Conservation (phyloP, 345 rosid species). For the Pistacia vera region DNA sequence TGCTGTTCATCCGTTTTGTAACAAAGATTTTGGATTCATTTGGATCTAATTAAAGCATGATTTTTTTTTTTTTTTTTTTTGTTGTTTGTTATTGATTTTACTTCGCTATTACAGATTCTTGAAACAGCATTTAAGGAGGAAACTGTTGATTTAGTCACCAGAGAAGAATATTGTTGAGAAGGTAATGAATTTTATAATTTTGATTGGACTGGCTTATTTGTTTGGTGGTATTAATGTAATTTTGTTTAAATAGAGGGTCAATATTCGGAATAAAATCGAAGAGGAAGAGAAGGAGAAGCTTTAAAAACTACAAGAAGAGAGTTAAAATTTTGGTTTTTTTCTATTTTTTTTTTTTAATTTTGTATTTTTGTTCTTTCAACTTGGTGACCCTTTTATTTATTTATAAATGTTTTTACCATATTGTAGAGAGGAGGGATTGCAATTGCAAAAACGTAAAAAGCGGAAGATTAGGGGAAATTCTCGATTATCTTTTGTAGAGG, state of each 20-base stretch:
- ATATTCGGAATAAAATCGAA: slow-evolving; percentile 80
- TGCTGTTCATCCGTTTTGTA: too few relatives aligned
- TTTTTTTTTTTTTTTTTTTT: too few relatives aligned
- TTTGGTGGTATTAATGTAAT: not conserved
- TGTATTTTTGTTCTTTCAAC: not conserved
- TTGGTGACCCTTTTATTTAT: not conserved
- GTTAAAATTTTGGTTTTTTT: slow-evolving; percentile 18
- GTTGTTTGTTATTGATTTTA: not conserved
- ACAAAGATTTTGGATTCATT: too few relatives aligned
- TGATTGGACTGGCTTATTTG: not conserved
- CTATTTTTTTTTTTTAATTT: not conserved
- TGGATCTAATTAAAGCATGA: too few relatives aligned
- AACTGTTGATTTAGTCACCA: slow-evolving; percentile 93
- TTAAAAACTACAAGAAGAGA: slow-evolving; percentile 88
- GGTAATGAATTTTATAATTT: slow-evolving; percentile 42
- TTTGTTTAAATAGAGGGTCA: slow-evolving; percentile 65
- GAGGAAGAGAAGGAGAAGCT: slow-evolving; percentile 99
- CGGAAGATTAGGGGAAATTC: slow-evolving; percentile 77
- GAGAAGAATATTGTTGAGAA: slow-evolving; percentile 97
- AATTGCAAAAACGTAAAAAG: slow-evolving; percentile 78
- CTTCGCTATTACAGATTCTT: slow-evolving; percentile 55
- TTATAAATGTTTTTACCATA: slow-evolving; percentile 1
- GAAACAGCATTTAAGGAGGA: slow-evolving; percentile 99
- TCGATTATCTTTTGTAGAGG: slow-evolving; percentile 84
- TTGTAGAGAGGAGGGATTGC: slow-evolving; percentile 88